These are phyloP conservation scores for Pichia sp. DNA, from an alignment of 1,139 yeast species.

Conservation along the genomic window DNA sequence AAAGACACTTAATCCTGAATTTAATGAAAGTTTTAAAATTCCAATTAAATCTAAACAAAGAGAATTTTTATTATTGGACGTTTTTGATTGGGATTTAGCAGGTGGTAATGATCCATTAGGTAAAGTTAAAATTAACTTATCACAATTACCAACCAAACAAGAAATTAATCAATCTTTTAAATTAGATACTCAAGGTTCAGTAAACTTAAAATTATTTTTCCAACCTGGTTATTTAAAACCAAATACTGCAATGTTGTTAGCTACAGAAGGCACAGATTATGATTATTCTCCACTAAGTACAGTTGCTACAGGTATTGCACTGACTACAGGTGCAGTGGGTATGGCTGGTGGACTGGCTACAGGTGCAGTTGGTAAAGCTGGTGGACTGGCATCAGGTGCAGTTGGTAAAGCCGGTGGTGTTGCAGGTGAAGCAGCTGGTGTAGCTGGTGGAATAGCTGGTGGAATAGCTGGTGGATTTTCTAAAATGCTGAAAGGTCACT, in stretches of 20 bases:
- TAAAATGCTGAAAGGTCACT: too few species aligned
- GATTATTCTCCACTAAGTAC: background rate
- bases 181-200: slow-evolving; percentile 56
- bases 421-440: slow-evolving; percentile 21
- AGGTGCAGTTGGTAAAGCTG: slow-evolving; percentile 21
- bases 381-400: slow-evolving; percentile 31
- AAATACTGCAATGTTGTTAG: slow-evolving; percentile 30
- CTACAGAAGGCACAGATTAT: slow-evolving; percentile 17
- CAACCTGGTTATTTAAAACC: slow-evolving; percentile 67
- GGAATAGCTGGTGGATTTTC: background rate
- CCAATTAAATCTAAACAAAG: slow-evolving; percentile 60
- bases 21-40: slow-evolving; percentile 59
- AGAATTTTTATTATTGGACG: slow-evolving; percentile 41
- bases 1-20: slow-evolving; percentile 60
- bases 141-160: slow-evolving; percentile 41
- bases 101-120: slow-evolving; percentile 63
- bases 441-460: slow-evolving; percentile 1
- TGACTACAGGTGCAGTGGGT: slow-evolving; percentile 17
- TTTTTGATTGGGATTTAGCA: slow-evolving; percentile 73
- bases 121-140: slow-evolving; percentile 42
- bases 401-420: slow-evolving; percentile 34
- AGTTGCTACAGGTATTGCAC: background rate
- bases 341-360: slow-evolving; percentile 19
- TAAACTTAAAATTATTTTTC: slow-evolving; percentile 49
- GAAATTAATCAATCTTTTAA: slow-evolving; percentile 42